A percentile compares a stretch with the other conserved stretches of the same genome.
phyloP scores from a whole-genome alignment of 129 eudicot species.

The Helianthus annuus region DNA sequence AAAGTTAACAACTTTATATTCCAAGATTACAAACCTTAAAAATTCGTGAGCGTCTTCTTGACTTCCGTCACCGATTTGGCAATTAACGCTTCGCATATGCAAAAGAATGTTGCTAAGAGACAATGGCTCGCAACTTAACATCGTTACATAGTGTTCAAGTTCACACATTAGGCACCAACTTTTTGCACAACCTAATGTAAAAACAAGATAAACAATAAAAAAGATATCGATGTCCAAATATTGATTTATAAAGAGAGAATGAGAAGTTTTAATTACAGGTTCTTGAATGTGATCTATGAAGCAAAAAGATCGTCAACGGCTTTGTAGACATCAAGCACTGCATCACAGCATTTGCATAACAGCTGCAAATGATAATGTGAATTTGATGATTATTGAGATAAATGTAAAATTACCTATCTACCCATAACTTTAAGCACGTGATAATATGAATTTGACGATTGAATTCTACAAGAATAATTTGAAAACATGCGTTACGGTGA shows the following conservation, averaged over 20 bases:
- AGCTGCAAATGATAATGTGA: slow-evolving; percentile 46
- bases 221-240: slow-evolving; percentile 8
- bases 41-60: slow-evolving; percentile 99
- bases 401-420: background rate
- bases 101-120: slow-evolving; percentile 72
- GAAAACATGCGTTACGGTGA: background rate
- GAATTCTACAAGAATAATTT: background rate
- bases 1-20: background rate
- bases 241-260: background rate
- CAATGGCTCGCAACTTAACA: slow-evolving; percentile 67
- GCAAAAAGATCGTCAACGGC: slow-evolving; percentile 80
- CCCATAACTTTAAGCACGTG: background rate
- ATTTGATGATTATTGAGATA: background rate
- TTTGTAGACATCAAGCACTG: slow-evolving; percentile 92
- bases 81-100: slow-evolving; percentile 65
- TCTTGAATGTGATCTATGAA: slow-evolving; percentile 80
- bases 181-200: slow-evolving; percentile 53
- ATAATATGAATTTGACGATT: background rate
- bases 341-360: slow-evolving; percentile 95
- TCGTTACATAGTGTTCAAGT: slow-evolving; percentile 72
- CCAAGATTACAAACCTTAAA: slow-evolving; percentile 54
- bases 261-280: slow-evolving; percentile 44
- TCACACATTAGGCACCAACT: slow-evolving; percentile 97
- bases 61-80: slow-evolving; percentile 86
- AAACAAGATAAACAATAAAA: slow-evolving; percentile 9